These are phyloP conservation scores for Colletotrichum orchidophilum DNA, from an alignment of 2,329 filamentous ascomycete species.

Conservation along the genomic window DNA sequence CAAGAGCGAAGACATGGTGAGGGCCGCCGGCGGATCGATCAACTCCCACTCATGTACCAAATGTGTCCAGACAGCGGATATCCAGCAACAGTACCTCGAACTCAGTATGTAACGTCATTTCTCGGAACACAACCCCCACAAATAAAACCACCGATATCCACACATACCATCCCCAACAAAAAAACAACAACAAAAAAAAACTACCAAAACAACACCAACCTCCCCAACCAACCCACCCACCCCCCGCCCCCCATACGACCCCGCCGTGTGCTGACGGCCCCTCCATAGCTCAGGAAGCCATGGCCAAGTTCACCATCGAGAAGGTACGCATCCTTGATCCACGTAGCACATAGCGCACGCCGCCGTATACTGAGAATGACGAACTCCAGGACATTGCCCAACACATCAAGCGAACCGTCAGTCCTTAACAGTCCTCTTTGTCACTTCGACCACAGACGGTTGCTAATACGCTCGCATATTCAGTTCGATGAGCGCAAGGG, in stretches of 20 bases:
- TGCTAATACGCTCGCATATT: conserved; percentile 7
- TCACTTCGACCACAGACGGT: neutral
- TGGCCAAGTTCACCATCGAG: conserved; percentile 70
- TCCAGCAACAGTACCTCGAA: conserved; percentile 96
- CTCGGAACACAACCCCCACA: neutral
- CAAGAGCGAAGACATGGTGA: too few species aligned
- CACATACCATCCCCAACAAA: too few species aligned
- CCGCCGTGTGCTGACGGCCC: conserved; percentile 22
- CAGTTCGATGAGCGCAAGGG: conserved; percentile 98
- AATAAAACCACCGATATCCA: too few species aligned
- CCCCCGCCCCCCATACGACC: neutral
- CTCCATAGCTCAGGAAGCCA: conserved; percentile 67
- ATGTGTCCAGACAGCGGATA: conserved; percentile 82
- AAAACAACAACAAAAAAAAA: too few species aligned
- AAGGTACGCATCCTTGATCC: conserved; percentile 53
- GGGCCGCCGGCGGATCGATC: too few species aligned
- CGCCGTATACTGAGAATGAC: conserved; percentile 20
- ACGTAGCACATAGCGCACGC: neutral
- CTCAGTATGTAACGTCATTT: conserved; percentile 74
- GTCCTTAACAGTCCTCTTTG: conserved; percentile 37
- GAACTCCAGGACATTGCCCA: conserved; percentile 84
- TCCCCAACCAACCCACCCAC: too few species aligned
- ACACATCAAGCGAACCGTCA: conserved; percentile 92
- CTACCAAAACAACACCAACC: too few species aligned
- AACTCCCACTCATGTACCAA: conserved; percentile 41